phyloP scores from a whole-genome alignment of 495 filamentous ascomycete genomes.

The Penicillium dipodomyicola region DNA sequence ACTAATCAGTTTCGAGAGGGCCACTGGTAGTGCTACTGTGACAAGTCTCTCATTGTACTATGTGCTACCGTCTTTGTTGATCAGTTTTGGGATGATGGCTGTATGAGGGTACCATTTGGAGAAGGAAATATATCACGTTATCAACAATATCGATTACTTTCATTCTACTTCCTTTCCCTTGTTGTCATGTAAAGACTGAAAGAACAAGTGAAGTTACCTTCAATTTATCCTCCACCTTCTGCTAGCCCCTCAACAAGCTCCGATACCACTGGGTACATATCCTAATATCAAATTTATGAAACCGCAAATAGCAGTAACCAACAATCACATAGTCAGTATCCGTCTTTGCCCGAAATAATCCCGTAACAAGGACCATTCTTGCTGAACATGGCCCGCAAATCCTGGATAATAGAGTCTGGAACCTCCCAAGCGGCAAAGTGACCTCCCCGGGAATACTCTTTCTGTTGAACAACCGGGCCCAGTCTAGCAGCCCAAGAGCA shows the following conservation, averaged over 20 bases:
- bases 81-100: background rate
- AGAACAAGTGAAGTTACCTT: background rate
- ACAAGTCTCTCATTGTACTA: background rate
- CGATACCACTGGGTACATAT: background rate
- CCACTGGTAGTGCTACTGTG: background rate
- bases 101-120: background rate
- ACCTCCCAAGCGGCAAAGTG: constrained; percentile 63
- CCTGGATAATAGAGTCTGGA: constrained; percentile 52
- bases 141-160: background rate
- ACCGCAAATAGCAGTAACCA: no score
- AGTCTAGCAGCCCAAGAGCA: constrained; percentile 47
- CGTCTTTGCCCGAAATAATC: constrained; percentile 30
- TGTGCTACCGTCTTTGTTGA: background rate
- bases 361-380: constrained; percentile 38
- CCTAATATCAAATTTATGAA: background rate
- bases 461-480: constrained; percentile 55
- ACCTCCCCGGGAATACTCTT: constrained; percentile 52
- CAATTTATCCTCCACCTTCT: background rate
- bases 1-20: constrained; percentile 6
- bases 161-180: background rate
- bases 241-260: background rate
- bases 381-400: constrained; percentile 58
- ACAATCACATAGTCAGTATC: constrained; percentile 18
- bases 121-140: background rate
- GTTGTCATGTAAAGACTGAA: background rate